Conservation (phyloP, 768 basidiomycete genomes). For the Russula virescens region DNA sequence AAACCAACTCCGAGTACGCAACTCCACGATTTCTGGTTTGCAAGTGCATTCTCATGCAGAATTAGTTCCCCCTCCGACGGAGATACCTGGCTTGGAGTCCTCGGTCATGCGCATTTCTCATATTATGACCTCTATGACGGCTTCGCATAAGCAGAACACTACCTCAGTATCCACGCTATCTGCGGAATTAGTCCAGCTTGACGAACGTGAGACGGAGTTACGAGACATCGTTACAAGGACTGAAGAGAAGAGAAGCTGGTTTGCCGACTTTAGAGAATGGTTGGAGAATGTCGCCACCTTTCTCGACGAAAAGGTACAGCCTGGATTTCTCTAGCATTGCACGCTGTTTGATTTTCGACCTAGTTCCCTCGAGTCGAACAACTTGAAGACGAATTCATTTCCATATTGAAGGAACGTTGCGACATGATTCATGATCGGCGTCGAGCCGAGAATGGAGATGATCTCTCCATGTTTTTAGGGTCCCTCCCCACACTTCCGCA, state of each 20-base stretch:
- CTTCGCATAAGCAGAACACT: constrained; percentile 63
- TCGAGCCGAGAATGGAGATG: constrained; percentile 72
- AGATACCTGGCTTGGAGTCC: constrained; percentile 58
- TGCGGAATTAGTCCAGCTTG: constrained; percentile 58
- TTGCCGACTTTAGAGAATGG: constrained; percentile 71
- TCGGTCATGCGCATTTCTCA: constrained; percentile 57
- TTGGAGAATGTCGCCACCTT: constrained; percentile 79
- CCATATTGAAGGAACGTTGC: constrained; percentile 65
- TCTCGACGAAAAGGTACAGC: constrained; percentile 75
- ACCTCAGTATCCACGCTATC: constrained; percentile 50
- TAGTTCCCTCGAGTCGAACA: constrained; percentile 76
- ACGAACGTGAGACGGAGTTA: constrained; percentile 64
- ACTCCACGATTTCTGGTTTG: background rate
- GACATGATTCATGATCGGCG: constrained; percentile 67
- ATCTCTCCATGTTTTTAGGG: constrained; percentile 66
- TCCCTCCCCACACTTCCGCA: constrained; percentile 33
- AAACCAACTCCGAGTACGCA: constrained; percentile 64
- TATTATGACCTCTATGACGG: constrained; percentile 52
- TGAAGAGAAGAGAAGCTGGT: constrained; percentile 79
- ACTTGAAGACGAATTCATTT: constrained; percentile 68
- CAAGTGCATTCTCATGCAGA: constrained; percentile 15
- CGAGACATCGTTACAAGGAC: constrained; percentile 67
- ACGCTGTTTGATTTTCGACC: constrained; percentile 15
- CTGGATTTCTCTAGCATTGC: background rate
- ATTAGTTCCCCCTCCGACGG: constrained; percentile 59